phyloP scores from a whole-genome alignment of 2,329 filamentous ascomycete genomes.

The Aspergillus tanneri region DNA sequence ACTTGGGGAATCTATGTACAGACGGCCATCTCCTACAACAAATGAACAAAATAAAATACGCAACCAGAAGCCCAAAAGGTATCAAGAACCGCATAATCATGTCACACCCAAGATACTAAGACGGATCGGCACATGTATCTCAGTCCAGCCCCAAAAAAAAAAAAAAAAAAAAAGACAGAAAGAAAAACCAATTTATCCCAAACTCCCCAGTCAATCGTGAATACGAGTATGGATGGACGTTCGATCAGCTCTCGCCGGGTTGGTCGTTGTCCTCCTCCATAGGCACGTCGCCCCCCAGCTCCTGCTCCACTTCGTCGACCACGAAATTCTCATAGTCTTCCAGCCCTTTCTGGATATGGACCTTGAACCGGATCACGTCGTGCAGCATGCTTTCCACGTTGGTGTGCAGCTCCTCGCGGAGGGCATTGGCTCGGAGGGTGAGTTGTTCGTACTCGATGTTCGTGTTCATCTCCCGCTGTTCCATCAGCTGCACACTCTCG shows the following conservation, averaged over 20 bases:
- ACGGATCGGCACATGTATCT: background rate
- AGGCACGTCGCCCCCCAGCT: constrained; percentile 66
- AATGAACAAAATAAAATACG: background rate
- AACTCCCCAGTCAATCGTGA: constrained; percentile 7
- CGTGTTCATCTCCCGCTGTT: constrained; percentile 93
- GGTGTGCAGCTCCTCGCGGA: constrained; percentile 96
- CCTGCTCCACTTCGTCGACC: constrained; percentile 85
- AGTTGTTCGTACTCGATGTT: constrained; percentile 96
- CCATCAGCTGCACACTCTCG: constrained; percentile 86
- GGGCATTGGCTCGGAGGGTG: constrained; percentile 74
- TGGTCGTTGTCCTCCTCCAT: constrained; percentile 31
- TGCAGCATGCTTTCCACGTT: constrained; percentile 95
- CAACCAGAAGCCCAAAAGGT: constrained; percentile 1
- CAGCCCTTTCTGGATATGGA: constrained; percentile 87
- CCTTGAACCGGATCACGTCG: constrained; percentile 97
- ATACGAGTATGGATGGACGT: constrained; percentile 8
- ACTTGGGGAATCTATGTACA: background rate
- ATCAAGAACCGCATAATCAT: background rate
- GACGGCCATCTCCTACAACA: background rate
- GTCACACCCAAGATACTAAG: background rate
- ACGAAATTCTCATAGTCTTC: constrained; percentile 95
- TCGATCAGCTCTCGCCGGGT: constrained; percentile 10
- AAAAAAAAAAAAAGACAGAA: background rate
- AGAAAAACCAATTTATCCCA: background rate
- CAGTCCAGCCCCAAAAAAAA: background rate